Percentiles rank a stretch among this genome's conserved stretches.
These are phyloP conservation scores for Podaxis sp. DNA, from an alignment of 768 basidiomycete species.

Conservation along the genomic window DNA sequence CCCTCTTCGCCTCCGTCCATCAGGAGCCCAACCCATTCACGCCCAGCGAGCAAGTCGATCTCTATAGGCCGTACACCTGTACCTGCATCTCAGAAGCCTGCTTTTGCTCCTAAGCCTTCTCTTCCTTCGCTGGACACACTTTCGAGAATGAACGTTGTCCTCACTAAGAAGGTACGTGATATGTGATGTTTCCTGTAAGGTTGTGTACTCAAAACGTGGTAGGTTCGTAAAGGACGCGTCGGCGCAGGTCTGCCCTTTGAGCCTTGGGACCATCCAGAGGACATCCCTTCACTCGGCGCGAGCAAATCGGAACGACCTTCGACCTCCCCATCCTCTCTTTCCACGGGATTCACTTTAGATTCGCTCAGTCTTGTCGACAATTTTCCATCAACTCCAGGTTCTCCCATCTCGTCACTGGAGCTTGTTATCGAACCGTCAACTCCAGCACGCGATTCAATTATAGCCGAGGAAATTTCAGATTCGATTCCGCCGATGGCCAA, in stretches of 20 bases:
- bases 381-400: not conserved
- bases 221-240: slow-evolving; percentile 53
- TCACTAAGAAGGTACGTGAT: slow-evolving; percentile 44
- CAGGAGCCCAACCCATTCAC: slow-evolving; percentile 2
- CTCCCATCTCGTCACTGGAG: not conserved
- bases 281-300: not conserved
- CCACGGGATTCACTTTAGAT: not conserved
- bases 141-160: slow-evolving; percentile 46
- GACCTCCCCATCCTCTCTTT: not conserved
- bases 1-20: slow-evolving; percentile 9
- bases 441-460: not conserved
- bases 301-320: not conserved
- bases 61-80: slow-evolving; percentile 14
- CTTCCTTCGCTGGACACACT: slow-evolving; percentile 51
- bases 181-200: slow-evolving; percentile 6
- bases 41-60: slow-evolving; percentile 10
- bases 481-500: not conserved
- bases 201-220: slow-evolving; percentile 1
- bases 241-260: slow-evolving; percentile 54
- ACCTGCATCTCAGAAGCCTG: slow-evolving; percentile 46
- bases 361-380: not conserved
- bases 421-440: not conserved
- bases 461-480: not conserved
- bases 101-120: slow-evolving; percentile 48
- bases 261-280: slow-evolving; percentile 48